Evolutionary conservation across 441 rosid genomes (phyloP).

Genomic region (Hypseocharis bilobata): DNA sequence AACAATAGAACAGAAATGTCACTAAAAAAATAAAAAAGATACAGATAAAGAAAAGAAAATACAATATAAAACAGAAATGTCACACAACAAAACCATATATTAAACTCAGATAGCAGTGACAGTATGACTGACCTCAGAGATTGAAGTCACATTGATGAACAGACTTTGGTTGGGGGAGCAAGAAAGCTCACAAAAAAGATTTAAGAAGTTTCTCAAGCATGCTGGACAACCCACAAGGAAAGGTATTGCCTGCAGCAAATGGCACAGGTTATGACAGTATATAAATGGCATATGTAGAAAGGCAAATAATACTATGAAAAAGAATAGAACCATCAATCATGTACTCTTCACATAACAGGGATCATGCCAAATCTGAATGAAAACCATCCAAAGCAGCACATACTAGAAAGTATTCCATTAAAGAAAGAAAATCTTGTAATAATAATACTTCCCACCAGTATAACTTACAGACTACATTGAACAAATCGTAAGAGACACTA

Average conservation of each 20-base stretch:
- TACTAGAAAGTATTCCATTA: no score
- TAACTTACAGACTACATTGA: not conserved
- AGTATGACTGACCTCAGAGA: slow-evolving; percentile 42
- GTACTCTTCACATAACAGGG: not conserved
- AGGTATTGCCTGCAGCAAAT: slow-evolving; percentile 52
- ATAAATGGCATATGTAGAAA: slow-evolving; percentile 12
- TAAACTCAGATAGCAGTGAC: not conserved
- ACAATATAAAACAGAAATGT: slow-evolving; percentile 3
- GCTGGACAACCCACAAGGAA: slow-evolving; percentile 75
- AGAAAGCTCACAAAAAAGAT: slow-evolving; percentile 61
- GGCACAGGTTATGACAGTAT: not conserved
- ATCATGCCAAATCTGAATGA: not conserved
- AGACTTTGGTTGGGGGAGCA: slow-evolving; percentile 68
- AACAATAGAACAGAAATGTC: not conserved
- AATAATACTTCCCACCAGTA: not conserved
- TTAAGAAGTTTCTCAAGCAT: slow-evolving; percentile 65
- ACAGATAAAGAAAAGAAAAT: no score
- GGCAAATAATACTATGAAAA: not conserved
- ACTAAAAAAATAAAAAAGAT: no score
- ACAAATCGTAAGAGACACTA: not conserved
- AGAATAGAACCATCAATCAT: not conserved
- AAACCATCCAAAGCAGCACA: no score
- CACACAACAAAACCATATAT: not conserved
- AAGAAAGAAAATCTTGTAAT: not conserved
- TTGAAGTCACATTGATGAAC: slow-evolving; percentile 58